phyloP scores from a whole-genome alignment of 108 stramenopile species.

The Mayamaea pseudoterrestris region DNA sequence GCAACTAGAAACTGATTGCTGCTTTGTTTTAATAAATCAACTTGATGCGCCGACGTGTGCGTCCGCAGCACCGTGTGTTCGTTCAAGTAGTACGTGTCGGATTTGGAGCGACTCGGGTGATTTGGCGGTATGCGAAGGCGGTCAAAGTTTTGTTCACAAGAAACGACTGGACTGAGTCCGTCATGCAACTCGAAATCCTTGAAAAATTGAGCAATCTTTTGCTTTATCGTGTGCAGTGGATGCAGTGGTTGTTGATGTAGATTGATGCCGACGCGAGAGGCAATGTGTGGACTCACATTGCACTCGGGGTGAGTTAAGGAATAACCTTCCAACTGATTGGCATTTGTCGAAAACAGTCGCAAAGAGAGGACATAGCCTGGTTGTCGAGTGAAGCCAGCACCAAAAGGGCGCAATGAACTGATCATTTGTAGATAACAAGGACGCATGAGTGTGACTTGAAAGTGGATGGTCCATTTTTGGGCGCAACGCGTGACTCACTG shows the following conservation, averaged over 20 bases:
- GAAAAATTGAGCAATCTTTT: slow-evolving; percentile 66
- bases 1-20: slow-evolving; percentile 67
- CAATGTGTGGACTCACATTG: slow-evolving; percentile 76
- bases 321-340: not conserved
- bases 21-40: slow-evolving; percentile 47
- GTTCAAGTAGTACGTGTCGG: slow-evolving; percentile 93
- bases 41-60: slow-evolving; percentile 93
- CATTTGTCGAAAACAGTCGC: no score
- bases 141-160: slow-evolving; percentile 49
- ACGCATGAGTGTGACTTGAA: no score
- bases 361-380: no score
- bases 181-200: slow-evolving; percentile 25
- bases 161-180: slow-evolving; percentile 39
- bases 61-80: slow-evolving; percentile 64
- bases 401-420: no score
- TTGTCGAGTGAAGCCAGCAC: no score
- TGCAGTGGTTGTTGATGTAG: slow-evolving; percentile 59
- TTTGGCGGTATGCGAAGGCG: slow-evolving; percentile 63
- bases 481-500: no score
- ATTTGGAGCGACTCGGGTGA: slow-evolving; percentile 72
- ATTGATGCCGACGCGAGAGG: slow-evolving; percentile 58
- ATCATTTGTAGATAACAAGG: no score
- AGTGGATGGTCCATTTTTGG: no score
- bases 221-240: slow-evolving; percentile 82
- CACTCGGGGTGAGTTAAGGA: slow-evolving; percentile 27